Percentiles rank a stretch among this genome's conserved stretches.
phyloP scores from a whole-genome alignment of 75 land plant genomes.

The Isoetes taiwanensis region DNA sequence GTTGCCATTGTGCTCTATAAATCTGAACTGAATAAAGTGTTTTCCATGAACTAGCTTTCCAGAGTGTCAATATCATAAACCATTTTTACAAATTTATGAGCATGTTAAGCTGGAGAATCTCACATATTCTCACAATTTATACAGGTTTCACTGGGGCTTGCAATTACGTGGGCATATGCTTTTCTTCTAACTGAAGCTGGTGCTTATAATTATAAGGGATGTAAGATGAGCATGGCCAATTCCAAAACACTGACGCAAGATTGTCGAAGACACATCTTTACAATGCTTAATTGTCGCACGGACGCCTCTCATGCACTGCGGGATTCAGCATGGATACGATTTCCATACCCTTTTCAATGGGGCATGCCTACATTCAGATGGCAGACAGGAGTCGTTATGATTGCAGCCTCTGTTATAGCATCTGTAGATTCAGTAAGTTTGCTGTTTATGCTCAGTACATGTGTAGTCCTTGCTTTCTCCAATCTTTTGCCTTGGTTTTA shows the following conservation, averaged over 20 bases:
- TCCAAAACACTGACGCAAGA: slow-evolving; percentile 44
- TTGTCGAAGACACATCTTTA: slow-evolving; percentile 48
- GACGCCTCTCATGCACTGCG: slow-evolving; percentile 70
- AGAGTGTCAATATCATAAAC: too few relatives aligned
- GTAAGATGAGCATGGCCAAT: slow-evolving; percentile 40
- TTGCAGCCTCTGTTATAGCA: slow-evolving; percentile 62
- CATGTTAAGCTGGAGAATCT: too few relatives aligned
- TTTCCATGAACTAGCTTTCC: too few relatives aligned
- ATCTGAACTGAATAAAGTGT: too few relatives aligned
- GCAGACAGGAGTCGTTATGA: slow-evolving; percentile 58
- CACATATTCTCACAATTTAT: background rate
- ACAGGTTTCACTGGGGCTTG: slow-evolving; percentile 84
- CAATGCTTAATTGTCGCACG: slow-evolving; percentile 77
- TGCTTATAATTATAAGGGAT: slow-evolving; percentile 65
- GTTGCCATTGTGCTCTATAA: background rate
- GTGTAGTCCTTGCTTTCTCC: too few relatives aligned
- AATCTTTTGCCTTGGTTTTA: too few relatives aligned
- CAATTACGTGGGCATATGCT: slow-evolving; percentile 77
- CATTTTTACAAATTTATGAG: too few relatives aligned
- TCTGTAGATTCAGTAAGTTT: slow-evolving; percentile 92
- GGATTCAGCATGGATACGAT: slow-evolving; percentile 64
- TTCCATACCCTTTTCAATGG: slow-evolving; percentile 98
- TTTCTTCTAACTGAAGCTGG: slow-evolving; percentile 79
- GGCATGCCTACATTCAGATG: slow-evolving; percentile 72
- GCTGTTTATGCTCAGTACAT: background rate